Percentiles rank a stretch among this genome's conserved stretches.
Evolutionary conservation across 345 rosid genomes (phyloP).

Genomic region (Trapa bicornis): DNA sequence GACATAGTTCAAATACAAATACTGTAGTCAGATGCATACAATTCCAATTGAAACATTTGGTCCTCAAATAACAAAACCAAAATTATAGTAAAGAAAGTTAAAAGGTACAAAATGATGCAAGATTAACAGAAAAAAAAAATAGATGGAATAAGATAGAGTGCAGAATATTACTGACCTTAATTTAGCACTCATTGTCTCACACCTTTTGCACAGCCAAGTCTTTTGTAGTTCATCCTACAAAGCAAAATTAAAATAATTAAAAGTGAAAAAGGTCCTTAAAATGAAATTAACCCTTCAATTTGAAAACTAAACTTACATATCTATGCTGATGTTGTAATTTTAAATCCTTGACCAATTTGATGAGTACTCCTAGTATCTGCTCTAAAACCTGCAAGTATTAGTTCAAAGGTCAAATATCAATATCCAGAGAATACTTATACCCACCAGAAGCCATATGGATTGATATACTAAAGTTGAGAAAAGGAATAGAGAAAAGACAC

Average conservation of each 20-base stretch:
- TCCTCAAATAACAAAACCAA: no score
- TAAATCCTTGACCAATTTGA: constrained; percentile 94
- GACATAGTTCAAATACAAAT: no score
- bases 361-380: constrained; percentile 89
- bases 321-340: constrained; percentile 89
- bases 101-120: constrained; percentile 1
- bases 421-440: not conserved
- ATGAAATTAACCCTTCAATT: not conserved
- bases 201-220: constrained; percentile 87
- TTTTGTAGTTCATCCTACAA: constrained; percentile 79
- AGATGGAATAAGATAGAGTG: not conserved
- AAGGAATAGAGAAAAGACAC: not conserved
- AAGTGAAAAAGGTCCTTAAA: not conserved
- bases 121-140: not conserved
- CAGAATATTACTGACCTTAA: constrained; percentile 42
- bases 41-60: no score
- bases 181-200: constrained; percentile 96
- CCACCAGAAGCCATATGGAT: not conserved
- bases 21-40: no score
- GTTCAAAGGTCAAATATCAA: constrained; percentile 8
- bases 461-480: not conserved
- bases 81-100: not conserved
- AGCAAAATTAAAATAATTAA: not conserved
- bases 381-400: constrained; percentile 56
- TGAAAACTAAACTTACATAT: constrained; percentile 41